Base-by-base conservation (phyloP, 2,329 filamentous ascomycete species). In the Pseudogymnoascus sp. region DNA sequence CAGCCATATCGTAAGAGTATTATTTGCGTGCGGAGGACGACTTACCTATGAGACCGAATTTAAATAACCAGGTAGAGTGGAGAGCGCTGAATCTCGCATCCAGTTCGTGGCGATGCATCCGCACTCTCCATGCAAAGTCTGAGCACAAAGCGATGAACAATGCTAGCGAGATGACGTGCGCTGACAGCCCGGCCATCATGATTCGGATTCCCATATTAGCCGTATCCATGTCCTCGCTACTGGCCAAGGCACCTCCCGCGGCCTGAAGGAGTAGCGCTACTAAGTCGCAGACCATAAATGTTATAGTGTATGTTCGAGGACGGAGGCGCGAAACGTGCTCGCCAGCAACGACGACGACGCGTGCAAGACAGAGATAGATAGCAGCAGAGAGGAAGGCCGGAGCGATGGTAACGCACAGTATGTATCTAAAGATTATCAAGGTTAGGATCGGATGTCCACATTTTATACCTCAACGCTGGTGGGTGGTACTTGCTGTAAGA, bases 271-370 rank as follows among this genome's bases (percentile, higher is more conserved):
- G 66, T n/a, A 87, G 78, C 7, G 80, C 82, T 63, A 83, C 68
- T 42, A 86, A 67, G 66, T 87, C 84, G 68, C 81, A 83, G 10
- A 74, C 69, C 65, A 87, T 82, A 73, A 87, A 87, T 64, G 86
- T 79, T 73, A 80, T 80, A 10, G 83, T 84, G 71, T 85, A 86
- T 61, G 78, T 75, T 5, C 74, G 72, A 6, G 81, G 78, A 42
- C 75, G 76, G 62, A 83, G 74, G 26, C 76, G 75, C 21, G 79
- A 81, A 65, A 79, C 73, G 60, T 79, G 71, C 1, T 75, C 71
- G 5, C 84, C 84, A 62, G 85, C 82, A 59, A 78, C 77, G n/a
- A 82, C 71, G 63, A 85, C 80, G 65, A 86, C 77, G 61, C 84
- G 81, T 38, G 83, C 82, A 11, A 86, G 76, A 4, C 78, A 80